Conservation (phyloP, 129 eudicot genomes). For the Kitagawia praeruptora region DNA sequence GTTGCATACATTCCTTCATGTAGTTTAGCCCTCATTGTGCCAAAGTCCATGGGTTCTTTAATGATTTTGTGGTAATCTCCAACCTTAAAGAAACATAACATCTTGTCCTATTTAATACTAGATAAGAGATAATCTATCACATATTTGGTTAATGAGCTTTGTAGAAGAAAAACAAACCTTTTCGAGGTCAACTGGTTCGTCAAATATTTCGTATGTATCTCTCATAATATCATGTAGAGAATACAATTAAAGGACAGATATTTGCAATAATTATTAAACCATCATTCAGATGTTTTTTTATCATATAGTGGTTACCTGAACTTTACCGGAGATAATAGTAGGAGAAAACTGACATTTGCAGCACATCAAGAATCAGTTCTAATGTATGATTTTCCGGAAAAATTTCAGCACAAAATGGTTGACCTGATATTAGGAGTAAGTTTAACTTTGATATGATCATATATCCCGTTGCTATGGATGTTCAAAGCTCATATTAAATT, state of each 20-base stretch:
- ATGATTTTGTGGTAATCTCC: slow-evolving; percentile 83
- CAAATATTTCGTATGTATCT: slow-evolving; percentile 80
- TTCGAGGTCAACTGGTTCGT: slow-evolving; percentile 85
- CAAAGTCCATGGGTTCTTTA: slow-evolving; percentile 94
- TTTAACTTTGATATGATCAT: not conserved
- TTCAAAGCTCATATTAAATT: not conserved
- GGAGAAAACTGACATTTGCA: slow-evolving; percentile 53
- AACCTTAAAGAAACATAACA: slow-evolving; percentile 32
- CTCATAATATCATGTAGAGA: slow-evolving; percentile 40
- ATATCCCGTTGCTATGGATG: not conserved
- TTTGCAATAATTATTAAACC: not conserved
- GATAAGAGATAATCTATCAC: not conserved
- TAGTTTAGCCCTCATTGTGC: slow-evolving; percentile 95
- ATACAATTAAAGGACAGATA: not conserved
- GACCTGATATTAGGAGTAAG: slow-evolving; percentile 8
- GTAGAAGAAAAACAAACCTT: slow-evolving; percentile 52
- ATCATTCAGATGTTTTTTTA: not conserved
- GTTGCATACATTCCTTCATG: slow-evolving; percentile 87
- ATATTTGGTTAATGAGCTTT: not conserved
- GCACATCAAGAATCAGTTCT: slow-evolving; percentile 59
- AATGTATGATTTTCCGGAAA: slow-evolving; percentile 61
- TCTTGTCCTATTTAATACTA: not conserved
- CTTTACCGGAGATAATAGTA: not conserved
- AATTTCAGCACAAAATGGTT: slow-evolving; percentile 16
- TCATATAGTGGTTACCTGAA: not conserved